Percentiles rank a stretch among this genome's conserved stretches.
phyloP scores from a whole-genome alignment of 2,329 filamentous ascomycete genomes.

The Chaetomium olivaceum region DNA sequence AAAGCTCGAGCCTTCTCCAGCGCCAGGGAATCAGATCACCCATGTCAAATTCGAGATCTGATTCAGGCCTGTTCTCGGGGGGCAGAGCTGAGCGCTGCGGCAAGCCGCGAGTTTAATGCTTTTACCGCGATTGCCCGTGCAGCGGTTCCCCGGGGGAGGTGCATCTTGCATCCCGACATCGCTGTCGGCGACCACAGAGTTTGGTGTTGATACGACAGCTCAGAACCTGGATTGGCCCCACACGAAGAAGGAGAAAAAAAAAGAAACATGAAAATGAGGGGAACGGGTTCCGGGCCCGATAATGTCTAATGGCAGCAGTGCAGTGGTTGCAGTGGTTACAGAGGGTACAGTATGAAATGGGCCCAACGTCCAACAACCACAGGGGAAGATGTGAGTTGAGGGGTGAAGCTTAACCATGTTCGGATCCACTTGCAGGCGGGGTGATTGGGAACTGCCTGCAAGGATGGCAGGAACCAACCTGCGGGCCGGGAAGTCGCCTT shows the following conservation, averaged over 20 bases:
- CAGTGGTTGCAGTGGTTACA: not conserved
- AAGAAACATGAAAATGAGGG: not conserved
- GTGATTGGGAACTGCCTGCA: not conserved
- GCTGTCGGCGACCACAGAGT: not conserved
- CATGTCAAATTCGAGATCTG: not conserved
- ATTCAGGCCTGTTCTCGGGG: not conserved
- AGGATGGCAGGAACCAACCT: not conserved
- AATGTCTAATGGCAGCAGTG: not conserved
- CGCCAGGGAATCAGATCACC: not conserved
- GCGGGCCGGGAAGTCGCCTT: conserved; percentile 6
- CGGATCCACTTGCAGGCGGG: not conserved
- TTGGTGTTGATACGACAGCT: not conserved
- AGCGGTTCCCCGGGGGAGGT: not conserved
- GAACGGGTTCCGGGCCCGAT: not conserved
- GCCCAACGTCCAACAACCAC: not conserved
- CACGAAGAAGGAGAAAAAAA: not conserved
- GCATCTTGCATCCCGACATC: conserved; percentile 11
- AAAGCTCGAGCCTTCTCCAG: not conserved
- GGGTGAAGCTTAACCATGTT: not conserved
- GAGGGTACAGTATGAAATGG: not conserved
- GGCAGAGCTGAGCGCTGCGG: conserved; percentile 2
- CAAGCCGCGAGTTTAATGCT: not conserved
- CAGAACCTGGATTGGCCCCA: not conserved
- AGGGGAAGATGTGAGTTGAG: not conserved
- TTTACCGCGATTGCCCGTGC: not conserved